Evolutionary conservation across 345 rosid species (phyloP), one percentile per base, ranked within the genome.

Genomic region (Sonneratia caseolaris): DNA sequence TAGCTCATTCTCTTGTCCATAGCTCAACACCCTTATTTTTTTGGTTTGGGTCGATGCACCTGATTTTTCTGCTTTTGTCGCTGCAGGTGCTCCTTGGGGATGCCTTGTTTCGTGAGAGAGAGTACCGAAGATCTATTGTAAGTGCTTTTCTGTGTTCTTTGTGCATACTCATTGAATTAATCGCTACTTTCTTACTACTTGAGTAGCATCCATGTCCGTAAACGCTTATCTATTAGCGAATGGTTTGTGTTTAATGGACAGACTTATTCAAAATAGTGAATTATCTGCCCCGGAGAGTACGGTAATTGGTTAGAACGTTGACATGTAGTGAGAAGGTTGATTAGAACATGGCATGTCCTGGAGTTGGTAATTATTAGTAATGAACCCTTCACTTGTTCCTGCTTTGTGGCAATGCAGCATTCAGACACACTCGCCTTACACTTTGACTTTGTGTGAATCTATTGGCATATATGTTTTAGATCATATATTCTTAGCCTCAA

Each of bases 1-100:
- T 37, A 36, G 43, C 66, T 64, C 13, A 10, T 47, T 67, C 8
- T 5, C 15, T 66, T 76, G 21, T 48, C 45, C 42, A 19, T 19
- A 16, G 47, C 65, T 37, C 57, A n/a, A 21, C 32, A 57, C 21
- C 11, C 32, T 22, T 40, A 0, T 66, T 35, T 56, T 38, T 21
- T 27, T 27, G 32, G 32, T 27, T 27, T 27, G 32, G 32, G 4
- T 57, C 13, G 66, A 6, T 12, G 10, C 38, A 35, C 66, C 66
- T 55, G 9, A 37, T 70, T 57, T 18, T 38, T 22, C 43, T 38
- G 69, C 5, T 71, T 56, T 15, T 6, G 57, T 16, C 79, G 75
- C 68, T 78, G 43, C 88, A 95, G 99, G 82, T 95, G 84, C 83
- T 89, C 76, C 88, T 90, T 1, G 99, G 97, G 1, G 98, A 95